Conservation (phyloP, 345 rosid species). For the Rhizophora mangle region DNA sequence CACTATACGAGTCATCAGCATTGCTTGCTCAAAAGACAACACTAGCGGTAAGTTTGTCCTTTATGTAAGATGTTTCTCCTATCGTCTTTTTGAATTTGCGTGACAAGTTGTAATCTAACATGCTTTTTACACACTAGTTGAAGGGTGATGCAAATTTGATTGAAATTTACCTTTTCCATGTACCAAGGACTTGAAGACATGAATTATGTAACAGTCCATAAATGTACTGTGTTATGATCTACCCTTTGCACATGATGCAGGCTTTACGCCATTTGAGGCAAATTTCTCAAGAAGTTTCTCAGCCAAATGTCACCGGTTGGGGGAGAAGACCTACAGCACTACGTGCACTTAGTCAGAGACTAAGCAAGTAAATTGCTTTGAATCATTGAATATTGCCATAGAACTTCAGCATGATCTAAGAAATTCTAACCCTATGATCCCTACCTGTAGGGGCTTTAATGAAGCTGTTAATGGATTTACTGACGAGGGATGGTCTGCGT, state of each 20-base stretch:
- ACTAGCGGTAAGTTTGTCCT: slow-evolving; percentile 69
- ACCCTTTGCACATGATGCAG: slow-evolving; percentile 30
- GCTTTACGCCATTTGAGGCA: slow-evolving; percentile 94
- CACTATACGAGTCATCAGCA: slow-evolving; percentile 88
- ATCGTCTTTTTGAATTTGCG: neutral
- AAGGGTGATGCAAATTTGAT: neutral
- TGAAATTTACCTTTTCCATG: neutral
- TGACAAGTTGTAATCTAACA: neutral
- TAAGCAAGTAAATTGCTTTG: slow-evolving; percentile 50
- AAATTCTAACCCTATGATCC: neutral
- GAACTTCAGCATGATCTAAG: slow-evolving; percentile 4
- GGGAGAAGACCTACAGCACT: slow-evolving; percentile 96
- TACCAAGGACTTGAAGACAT: neutral
- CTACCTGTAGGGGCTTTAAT: slow-evolving; percentile 70
- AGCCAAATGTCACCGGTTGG: slow-evolving; percentile 79
- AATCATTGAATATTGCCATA: neutral
- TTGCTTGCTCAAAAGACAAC: slow-evolving; percentile 97
- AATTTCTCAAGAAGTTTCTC: slow-evolving; percentile 85
- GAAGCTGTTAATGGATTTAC: slow-evolving; percentile 94
- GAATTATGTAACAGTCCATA: neutral
- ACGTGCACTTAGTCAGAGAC: slow-evolving; percentile 87
- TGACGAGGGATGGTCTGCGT: slow-evolving; percentile 95
- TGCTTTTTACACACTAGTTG: neutral
- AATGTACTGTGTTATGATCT: neutral
- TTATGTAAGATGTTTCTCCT: neutral